Conservation (phyloP, 2,329 filamentous ascomycete species). For the Pyrenophora teres region DNA sequence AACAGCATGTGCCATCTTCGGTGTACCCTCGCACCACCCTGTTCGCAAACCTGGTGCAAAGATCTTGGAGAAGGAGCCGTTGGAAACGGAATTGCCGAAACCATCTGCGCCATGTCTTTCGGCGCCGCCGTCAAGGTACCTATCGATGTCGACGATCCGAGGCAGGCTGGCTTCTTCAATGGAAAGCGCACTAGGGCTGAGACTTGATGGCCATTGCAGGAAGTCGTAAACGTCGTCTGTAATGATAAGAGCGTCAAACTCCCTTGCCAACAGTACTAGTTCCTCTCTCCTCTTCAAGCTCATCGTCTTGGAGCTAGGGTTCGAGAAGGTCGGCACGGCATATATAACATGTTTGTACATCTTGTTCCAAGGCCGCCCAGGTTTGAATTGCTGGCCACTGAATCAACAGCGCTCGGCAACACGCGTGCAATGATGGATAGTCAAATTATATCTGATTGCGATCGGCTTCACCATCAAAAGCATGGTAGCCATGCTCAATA, state of each 20-base stretch:
- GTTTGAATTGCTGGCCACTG: constrained; percentile 58
- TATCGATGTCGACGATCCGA: constrained; percentile 78
- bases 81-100: constrained; percentile 83
- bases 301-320: constrained; percentile 86
- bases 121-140: constrained; percentile 64
- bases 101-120: constrained; percentile 54
- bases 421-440: not conserved
- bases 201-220: constrained; percentile 71
- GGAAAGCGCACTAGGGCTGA: constrained; percentile 26
- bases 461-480: not conserved
- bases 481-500: not conserved
- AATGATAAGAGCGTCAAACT: constrained; percentile 80
- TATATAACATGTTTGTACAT: constrained; percentile 89
- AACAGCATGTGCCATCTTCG: constrained; percentile 64
- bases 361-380: constrained; percentile 66
- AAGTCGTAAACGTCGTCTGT: constrained; percentile 95
- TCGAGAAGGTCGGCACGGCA: constrained; percentile 83
- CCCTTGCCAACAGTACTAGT: constrained; percentile 76
- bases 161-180: constrained; percentile 60
- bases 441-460: no score
- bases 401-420: constrained; percentile 14
- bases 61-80: constrained; percentile 90
- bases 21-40: constrained; percentile 82
- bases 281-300: constrained; percentile 66
- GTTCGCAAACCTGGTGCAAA: constrained; percentile 78